Conservation (phyloP, 2,329 filamentous ascomycete species). For the Aspergillus neotritici region DNA sequence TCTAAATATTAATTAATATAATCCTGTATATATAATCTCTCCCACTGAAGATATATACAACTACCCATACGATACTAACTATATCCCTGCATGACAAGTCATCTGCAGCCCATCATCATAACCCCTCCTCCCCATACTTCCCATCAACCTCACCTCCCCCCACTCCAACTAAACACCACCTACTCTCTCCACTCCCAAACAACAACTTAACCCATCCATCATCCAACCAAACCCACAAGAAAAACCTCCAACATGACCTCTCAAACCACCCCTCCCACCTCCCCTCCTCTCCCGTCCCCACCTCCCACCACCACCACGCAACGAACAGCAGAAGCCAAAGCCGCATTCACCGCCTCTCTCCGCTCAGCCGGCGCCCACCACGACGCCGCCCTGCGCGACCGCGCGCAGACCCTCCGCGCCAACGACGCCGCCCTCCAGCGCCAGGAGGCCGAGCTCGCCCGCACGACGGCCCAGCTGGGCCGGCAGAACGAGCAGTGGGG, state of each 20-base stretch:
- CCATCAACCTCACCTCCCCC: no score
- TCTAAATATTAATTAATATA: no score
- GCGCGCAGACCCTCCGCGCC: slow-evolving; percentile 51
- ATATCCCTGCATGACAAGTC: no score
- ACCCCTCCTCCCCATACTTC: no score
- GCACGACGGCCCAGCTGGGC: slow-evolving; percentile 45
- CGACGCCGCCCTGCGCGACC: slow-evolving; percentile 49
- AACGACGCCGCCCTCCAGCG: slow-evolving; percentile 50
- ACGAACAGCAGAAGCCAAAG: slow-evolving; percentile 38
- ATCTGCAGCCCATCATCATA: no score
- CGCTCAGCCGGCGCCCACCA: slow-evolving; percentile 43
- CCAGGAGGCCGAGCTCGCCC: slow-evolving; percentile 51
- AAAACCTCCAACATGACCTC: not conserved
- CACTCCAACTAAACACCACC: no score
- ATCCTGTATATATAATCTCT: no score
- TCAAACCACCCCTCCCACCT: slow-evolving; percentile 5
- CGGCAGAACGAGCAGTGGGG: slow-evolving; percentile 52
- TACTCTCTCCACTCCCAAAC: no score
- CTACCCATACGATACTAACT: no score
- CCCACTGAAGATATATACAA: no score
- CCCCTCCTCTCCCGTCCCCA: not conserved
- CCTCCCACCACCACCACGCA: slow-evolving; percentile 14
- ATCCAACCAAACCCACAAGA: not conserved
- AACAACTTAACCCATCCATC: not conserved
- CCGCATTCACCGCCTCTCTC: slow-evolving; percentile 42